A percentile compares a stretch with the other conserved stretches of the same genome.
These are phyloP conservation scores for Erythrophleum ivorense DNA, from an alignment of 331 rosid genomes.

Conservation along the genomic window DNA sequence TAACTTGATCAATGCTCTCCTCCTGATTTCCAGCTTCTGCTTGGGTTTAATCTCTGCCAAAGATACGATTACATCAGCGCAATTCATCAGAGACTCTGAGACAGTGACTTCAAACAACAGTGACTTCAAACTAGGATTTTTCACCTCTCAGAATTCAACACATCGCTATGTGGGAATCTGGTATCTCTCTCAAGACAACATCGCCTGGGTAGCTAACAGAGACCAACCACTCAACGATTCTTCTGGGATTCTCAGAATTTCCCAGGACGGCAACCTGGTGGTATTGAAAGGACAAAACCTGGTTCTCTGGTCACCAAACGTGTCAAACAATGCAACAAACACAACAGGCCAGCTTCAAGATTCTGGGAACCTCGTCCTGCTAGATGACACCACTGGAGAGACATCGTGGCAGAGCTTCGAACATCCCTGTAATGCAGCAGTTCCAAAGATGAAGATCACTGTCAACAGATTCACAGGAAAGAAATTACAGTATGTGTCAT, in stretches of 20 bases:
- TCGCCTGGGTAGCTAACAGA: constrained; percentile 55
- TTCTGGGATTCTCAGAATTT: constrained; percentile 49
- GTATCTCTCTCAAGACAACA: constrained; percentile 33
- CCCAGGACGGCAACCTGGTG: constrained; percentile 45
- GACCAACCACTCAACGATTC: constrained; percentile 41
- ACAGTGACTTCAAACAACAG: constrained; percentile 33
- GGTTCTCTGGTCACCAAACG: constrained; percentile 45
- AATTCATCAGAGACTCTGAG: constrained; percentile 36
- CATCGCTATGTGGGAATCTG: constrained; percentile 49
- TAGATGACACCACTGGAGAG: constrained; percentile 18
- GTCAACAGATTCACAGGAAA: constrained; percentile 45
- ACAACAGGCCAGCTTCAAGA: constrained; percentile 43
- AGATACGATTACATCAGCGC: constrained; percentile 32
- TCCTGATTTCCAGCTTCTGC: constrained; percentile 17
- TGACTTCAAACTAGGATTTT: constrained; percentile 48
- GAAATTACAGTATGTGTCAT: constrained; percentile 37
- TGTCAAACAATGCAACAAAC: constrained; percentile 14
- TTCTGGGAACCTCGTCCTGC: constrained; percentile 36
- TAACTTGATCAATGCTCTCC: constrained; percentile 13
- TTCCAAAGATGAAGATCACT: constrained; percentile 44
- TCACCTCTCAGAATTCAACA: constrained; percentile 44
- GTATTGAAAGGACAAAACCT: constrained; percentile 30
- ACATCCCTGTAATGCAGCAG: constrained; percentile 48
- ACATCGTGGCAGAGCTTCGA: constrained; percentile 55
- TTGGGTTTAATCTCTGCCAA: constrained; percentile 35